Base-by-base conservation (phyloP, 805 yeast species). In the Starmerella khaoyaiensis region DNA sequence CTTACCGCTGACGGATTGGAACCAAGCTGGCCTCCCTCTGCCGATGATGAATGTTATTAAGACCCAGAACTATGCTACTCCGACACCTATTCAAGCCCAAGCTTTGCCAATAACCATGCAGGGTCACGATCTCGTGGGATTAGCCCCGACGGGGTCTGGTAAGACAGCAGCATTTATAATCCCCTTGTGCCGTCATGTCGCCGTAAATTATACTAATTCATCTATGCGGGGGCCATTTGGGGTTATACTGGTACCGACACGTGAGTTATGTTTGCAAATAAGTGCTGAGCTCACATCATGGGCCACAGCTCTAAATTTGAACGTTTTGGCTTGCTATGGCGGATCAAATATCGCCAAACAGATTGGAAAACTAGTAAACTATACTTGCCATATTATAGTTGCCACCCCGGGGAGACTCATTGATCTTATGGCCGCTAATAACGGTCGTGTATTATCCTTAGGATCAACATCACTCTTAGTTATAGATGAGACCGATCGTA, bases 71-170 rank as follows among this genome's bases (percentile, higher is more conserved):
- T 86, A 72, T 53, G 62, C 57, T 0, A 53, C 59, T 2, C 94
- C 97, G 1, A 81, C 96, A 0, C 72, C 95, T 0, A 83, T 90
- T 37, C 98, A 90, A 56, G 67, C 84, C 0, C 95, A 84, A 51
- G 84, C 95, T 0, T 65, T 86, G 17, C 97, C 98, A 0, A 79
- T 84, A 0, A 73, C 84, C 16, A 80, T 87, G 93, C 65, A 76
- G 2, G 97, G 97, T 1, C 59, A 79, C 33, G 97, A 90, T 59
- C 72, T 87, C 6, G 78, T 90, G 32, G 96, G 95, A 5, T 78
- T 90, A 16, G 97, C 98, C 0, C 83, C 84, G 46, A 90, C 98
- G 0, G 98, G 98, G 0, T 81, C 95, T 0, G 98, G 98, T 3
- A 90, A 90, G 54, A 90, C 98, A 0, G 66, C 87, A 48, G 79